Percentiles rank a stretch among this genome's conserved stretches.
Evolutionary conservation across 2,329 filamentous ascomycete genomes (phyloP).

Genomic region (Coleophoma cylindrospora): DNA sequence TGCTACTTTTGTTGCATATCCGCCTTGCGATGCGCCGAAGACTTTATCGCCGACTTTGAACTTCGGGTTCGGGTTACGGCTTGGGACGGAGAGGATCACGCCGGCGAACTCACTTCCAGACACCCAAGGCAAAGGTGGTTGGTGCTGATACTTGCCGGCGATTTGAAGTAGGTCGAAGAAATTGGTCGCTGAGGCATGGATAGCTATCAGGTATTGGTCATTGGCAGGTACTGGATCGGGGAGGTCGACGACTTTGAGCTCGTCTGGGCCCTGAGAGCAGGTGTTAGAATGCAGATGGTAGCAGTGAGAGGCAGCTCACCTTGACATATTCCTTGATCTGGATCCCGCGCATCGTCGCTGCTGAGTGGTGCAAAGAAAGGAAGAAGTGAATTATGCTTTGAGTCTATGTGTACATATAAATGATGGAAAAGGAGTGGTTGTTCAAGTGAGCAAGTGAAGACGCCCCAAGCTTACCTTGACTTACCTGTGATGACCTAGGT

Average conservation of each 20-base stretch:
- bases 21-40: constrained; percentile 82
- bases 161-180: constrained; percentile 98
- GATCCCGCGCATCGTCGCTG: constrained; percentile 66
- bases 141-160: constrained; percentile 90
- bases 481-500: no score
- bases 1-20: constrained; percentile 73
- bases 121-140: constrained; percentile 81
- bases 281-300: constrained; percentile 1
- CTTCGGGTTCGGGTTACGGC: constrained; percentile 41
- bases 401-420: no score
- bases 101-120: constrained; percentile 86
- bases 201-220: constrained; percentile 79
- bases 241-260: constrained; percentile 70
- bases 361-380: background rate
- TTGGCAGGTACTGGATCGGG: constrained; percentile 67
- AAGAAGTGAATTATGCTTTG: no score
- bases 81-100: constrained; percentile 63
- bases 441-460: no score
- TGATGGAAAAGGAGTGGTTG: no score
- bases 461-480: no score
- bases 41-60: constrained; percentile 78
- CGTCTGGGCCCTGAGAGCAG: constrained; percentile 60
- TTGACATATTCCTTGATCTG: constrained; percentile 71
- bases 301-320: constrained; percentile 35
- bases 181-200: constrained; percentile 85